Percentiles rank a stretch among this genome's conserved stretches.
These are phyloP conservation scores for Beauveria brongniartii DNA, from an alignment of 2,329 filamentous ascomycete genomes.

Conservation along the genomic window DNA sequence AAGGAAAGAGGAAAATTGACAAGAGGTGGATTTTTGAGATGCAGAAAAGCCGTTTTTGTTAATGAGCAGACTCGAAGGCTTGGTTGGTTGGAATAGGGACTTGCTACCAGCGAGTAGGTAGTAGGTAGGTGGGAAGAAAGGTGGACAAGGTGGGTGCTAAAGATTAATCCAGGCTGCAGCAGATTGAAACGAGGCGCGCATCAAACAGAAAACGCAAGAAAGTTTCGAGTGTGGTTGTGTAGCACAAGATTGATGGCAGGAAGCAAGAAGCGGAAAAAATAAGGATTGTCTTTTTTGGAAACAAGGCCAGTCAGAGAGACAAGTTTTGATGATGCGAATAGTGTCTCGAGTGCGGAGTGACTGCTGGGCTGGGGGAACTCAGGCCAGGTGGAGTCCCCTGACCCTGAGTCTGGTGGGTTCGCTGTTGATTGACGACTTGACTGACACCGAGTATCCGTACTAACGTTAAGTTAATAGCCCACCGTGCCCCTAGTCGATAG, in stretches of 20 bases:
- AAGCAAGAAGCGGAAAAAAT: background rate
- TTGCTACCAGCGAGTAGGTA: background rate
- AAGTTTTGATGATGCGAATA: constrained; percentile 20
- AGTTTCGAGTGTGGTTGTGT: background rate
- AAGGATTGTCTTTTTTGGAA: constrained; percentile 6
- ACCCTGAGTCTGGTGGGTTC: constrained; percentile 2
- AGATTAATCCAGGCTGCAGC: background rate
- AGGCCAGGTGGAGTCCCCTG: constrained; percentile 11
- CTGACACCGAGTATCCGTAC: background rate
- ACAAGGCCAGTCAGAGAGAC: constrained; percentile 3
- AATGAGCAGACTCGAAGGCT: background rate
- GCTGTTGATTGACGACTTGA: too few relatives aligned
- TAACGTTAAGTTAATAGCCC: background rate
- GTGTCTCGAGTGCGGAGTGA: constrained; percentile 24
- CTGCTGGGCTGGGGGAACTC: constrained; percentile 8
- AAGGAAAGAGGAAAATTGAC: background rate
- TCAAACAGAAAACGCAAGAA: background rate
- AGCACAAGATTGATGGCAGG: background rate
- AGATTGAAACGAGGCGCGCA: constrained; percentile 1
- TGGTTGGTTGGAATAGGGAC: background rate
- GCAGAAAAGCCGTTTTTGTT: background rate
- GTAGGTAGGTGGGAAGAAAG: background rate
- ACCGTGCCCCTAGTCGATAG: background rate
- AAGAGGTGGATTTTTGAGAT: background rate
- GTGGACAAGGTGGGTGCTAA: background rate